A percentile compares a stretch with the other conserved stretches of the same genome.
These are phyloP conservation scores for Arachnomyces sp. DNA, from an alignment of 2,329 filamentous ascomycete genomes.

Conservation along the genomic window DNA sequence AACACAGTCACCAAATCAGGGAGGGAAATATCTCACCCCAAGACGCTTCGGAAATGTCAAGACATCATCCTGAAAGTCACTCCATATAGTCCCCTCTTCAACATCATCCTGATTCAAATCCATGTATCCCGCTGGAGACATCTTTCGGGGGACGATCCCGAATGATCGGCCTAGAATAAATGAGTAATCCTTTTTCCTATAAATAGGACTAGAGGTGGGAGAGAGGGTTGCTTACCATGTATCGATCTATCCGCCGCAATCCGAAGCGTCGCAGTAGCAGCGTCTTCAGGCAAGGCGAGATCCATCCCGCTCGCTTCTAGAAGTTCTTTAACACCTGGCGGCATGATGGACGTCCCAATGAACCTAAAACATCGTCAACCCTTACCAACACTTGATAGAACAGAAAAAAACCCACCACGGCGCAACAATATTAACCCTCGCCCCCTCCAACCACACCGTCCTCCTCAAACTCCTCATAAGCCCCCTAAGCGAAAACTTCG, in stretches of 20 bases:
- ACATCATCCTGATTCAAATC: constrained; percentile 31
- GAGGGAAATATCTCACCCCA: too few species aligned
- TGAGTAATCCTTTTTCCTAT: too few species aligned
- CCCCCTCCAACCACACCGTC: constrained; percentile 25
- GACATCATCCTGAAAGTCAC: too few species aligned
- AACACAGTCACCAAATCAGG: too few species aligned
- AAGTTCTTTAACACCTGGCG: too few species aligned
- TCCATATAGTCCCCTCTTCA: not conserved
- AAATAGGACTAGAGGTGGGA: not conserved
- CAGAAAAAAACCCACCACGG: constrained; percentile 26
- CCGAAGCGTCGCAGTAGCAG: constrained; percentile 23
- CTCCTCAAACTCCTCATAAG: constrained; percentile 31
- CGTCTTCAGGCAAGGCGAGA: constrained; percentile 30
- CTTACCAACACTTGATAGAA: too few species aligned
- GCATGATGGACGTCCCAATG: too few species aligned
- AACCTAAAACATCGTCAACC: too few species aligned
- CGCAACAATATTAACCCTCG: constrained; percentile 30
- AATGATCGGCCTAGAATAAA: constrained; percentile 25
- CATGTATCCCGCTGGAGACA: constrained; percentile 24
- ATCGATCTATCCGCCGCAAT: constrained; percentile 23
- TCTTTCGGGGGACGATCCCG: constrained; percentile 24
- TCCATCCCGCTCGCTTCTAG: constrained; percentile 32
- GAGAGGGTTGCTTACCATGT: constrained; percentile 13
- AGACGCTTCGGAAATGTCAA: too few species aligned
- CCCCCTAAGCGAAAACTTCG: constrained; percentile 32